Base-by-base conservation (phyloP, 1,284 basidiomycete genomes). In the Ganoderma sinense region DNA sequence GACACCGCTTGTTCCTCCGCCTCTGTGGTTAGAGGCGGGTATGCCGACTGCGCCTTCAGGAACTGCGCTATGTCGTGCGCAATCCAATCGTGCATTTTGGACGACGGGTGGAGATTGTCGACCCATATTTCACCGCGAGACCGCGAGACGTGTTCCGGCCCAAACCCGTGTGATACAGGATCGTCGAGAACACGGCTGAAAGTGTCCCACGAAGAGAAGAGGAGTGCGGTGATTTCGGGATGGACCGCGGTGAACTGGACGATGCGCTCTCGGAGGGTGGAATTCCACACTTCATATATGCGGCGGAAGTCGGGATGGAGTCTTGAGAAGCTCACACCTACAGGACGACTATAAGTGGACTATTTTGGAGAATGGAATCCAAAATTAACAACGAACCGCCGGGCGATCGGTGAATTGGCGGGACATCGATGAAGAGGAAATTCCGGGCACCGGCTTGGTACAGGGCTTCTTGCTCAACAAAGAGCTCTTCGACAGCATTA, bases 391-490 rank as follows among this genome's bases (percentile, higher is more conserved):
- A 70, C 82, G 62, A 73, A 85, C 86, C 79, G 26, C 74, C 83
- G 18, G 89, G 88, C 41, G 84, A 80, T 51, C 84, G 80, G 61
- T 89, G 74, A 13, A 91, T 85, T 0, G 90, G 88, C 7, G 90
- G 90, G 0, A 91, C 82, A 71, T 91, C 87, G 13, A 91, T 82
- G 73, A 91, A 86, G 41, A 91, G 74, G 74, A 91, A 91, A 75
- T 91, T 91, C 3, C 89, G 84, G 16, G 88, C 90, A 39, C 86
- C 86, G 1, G 79, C 77, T 1, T 82, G 75, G 71, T 89, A 86
- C 13, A 91, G 75, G n/a, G 77, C 73, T 62, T 87, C 82, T 78
- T 89, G 87, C 6, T 81, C 74, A 4, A 76, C 73, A 66, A 88
- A 84, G 0, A 89, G 79, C 1, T 71, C 72, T 16, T 70, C 74